Evolutionary conservation across 2,329 filamentous ascomycete species (phyloP), one percentile per base, ranked within the genome.

Genomic region (Magnaporthiopsis rhizophila): DNA sequence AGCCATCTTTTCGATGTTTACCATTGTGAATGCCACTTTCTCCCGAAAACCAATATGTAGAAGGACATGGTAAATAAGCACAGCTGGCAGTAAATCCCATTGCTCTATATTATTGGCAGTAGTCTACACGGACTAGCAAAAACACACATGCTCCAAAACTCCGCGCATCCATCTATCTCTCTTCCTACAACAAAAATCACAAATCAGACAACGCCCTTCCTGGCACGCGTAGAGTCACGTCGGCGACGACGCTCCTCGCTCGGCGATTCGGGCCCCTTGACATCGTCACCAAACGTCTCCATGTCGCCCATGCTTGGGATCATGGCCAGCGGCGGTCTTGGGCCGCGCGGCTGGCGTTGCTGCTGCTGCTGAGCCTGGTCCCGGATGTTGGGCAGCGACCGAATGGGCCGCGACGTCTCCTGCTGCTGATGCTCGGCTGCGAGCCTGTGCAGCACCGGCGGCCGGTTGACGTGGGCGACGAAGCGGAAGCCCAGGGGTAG

Each of bases 201-300:
- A n/a, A 3, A n/a, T 53, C 21, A 53, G 9, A 53, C 2, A 53
- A n/a, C 18, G 9, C 59, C 13, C 30, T 26, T 34, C n/a, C 59
- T 34, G 3, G 59, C 34, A 38, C 21, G 59, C n/a, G 59, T 34
- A 24, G 59, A 64, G 30, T 62, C 32, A 13, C 56, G 61, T 9
- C 61, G 18, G 6, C 21, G 26, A 6, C 61, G 61, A 21, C 61
- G 61, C 61, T 58, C 38, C 61, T 62, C 61, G 61, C 61, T 58
- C 28, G 61, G 61, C 5, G 61, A 62, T 5, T 58, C 53, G 9
- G 26, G 28, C 24, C 61, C 61, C 15, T 45, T 15, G 2, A 7
- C 53, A 2, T 61, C 34, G 1, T 61, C 59, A 15, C 45, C 59
- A 34, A 34, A 34, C n/a, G 32, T 13, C 34, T 38, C 32, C 21